Conservation (phyloP, 306 rosid genomes). For the Coriaria nepalensis region DNA sequence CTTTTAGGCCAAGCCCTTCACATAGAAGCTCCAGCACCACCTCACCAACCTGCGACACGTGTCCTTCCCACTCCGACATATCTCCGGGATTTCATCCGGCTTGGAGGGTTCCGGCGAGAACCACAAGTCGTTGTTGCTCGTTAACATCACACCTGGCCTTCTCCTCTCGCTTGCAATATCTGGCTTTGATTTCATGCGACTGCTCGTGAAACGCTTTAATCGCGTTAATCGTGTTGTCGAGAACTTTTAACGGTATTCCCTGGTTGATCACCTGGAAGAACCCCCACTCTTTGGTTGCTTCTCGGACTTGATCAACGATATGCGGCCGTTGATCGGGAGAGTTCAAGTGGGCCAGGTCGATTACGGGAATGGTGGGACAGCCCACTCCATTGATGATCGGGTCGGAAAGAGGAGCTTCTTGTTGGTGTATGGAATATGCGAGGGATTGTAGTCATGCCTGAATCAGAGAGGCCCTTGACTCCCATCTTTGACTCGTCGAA, state of each 20-base stretch:
- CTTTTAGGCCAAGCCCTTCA: slow-evolving; percentile 28
- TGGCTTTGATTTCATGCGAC: slow-evolving; percentile 18
- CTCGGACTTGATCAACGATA: slow-evolving; percentile 21
- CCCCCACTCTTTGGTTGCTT: slow-evolving; percentile 30
- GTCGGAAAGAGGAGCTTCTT: slow-evolving; percentile 16
- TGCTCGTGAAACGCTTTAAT: slow-evolving; percentile 29
- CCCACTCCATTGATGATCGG: neutral
- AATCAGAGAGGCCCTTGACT: slow-evolving; percentile 37
- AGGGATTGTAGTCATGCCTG: slow-evolving; percentile 34
- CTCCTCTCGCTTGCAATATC: slow-evolving; percentile 29
- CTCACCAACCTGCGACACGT: slow-evolving; percentile 17
- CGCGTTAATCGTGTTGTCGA: slow-evolving; percentile 14
- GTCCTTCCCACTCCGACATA: slow-evolving; percentile 19
- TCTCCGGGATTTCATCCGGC: slow-evolving; percentile 15
- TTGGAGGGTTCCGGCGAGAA: slow-evolving; percentile 2
- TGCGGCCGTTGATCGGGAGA: slow-evolving; percentile 10
- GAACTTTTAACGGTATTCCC: slow-evolving; percentile 7
- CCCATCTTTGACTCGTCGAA: slow-evolving; percentile 37
- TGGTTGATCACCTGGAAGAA: slow-evolving; percentile 44
- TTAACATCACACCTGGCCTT: slow-evolving; percentile 18
- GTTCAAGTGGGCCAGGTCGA: slow-evolving; percentile 24
- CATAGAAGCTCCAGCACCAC: slow-evolving; percentile 27
- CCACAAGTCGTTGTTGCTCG: slow-evolving; percentile 30
- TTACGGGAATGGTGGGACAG: slow-evolving; percentile 15
- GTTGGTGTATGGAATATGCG: slow-evolving; percentile 24